Base-by-base conservation (phyloP, 257 asterid species). In the Solanum stenotomum region DNA sequence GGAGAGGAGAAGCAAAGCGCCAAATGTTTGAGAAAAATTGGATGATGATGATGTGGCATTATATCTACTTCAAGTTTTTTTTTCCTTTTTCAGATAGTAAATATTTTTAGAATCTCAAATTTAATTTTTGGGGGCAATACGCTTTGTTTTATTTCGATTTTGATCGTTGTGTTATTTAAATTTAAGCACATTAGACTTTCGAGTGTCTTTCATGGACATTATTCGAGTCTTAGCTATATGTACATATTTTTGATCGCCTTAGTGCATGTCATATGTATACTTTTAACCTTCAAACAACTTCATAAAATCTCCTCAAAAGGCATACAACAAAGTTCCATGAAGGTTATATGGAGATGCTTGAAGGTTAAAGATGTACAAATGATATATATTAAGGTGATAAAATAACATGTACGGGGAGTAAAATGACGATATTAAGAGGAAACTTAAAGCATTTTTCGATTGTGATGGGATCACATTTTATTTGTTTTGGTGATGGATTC, bases 21-120 rank as follows among this genome's bases (percentile, higher is more conserved):
- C 91, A 87, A 85, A 85, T 89, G 86, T 61, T 31, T 40, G 59
- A 42, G 22, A 40, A 79, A 42, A 2, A 4, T 81, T 46, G 27
- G 77, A 75, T 15, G 89, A 71, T 67, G 90, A 87, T 85, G 87
- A 83, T 75, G 93, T 91, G 90, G 90, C 90, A 22, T 1, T 34
- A 2, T 83, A 61, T 86, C 77, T 89, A 75, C 89, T 88, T 89
- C 90, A 72, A 13, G 52, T 81, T 88, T 38, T 61, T 3, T 23
- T 27, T 12, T 67, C 2, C 8, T 13, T 25, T 70, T 29, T 31
- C 1, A 29, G 31, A 15, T 23, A 42, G 49, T 42, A 61, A 2
- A 23, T 61, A 61, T 22, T 61, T 61, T 61, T 61, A 61, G 68
- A 61, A 61, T 22, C 27, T 59, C 67, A 56, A 52, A 18, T 56